Conservation (phyloP, 2,329 filamentous ascomycete species). For the Penicillium crustosum region DNA sequence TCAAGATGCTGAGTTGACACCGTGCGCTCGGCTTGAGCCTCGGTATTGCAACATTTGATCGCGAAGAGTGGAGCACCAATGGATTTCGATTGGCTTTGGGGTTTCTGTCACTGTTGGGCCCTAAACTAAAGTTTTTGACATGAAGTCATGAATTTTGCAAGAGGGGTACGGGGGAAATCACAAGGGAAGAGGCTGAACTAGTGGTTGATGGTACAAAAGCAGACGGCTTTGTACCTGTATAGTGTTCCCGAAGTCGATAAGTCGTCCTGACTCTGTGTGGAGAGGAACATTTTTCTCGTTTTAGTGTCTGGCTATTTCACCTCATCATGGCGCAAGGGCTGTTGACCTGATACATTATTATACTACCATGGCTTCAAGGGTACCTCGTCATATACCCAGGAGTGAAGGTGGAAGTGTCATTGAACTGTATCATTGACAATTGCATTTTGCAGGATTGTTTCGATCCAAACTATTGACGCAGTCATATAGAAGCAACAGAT, state of each 20-base stretch:
- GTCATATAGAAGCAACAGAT: neutral
- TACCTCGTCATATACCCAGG: neutral
- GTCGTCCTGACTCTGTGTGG: neutral
- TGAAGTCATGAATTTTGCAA: neutral
- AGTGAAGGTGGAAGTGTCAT: neutral
- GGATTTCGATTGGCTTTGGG: neutral
- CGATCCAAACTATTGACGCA: neutral
- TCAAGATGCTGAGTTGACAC: neutral
- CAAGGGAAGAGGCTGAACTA: no score
- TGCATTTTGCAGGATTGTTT: neutral
- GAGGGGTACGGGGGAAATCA: neutral
- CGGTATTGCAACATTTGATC: slow-evolving; percentile 7
- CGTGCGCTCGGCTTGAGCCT: neutral
- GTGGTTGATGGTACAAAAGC: no score
- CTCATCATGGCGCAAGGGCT: neutral
- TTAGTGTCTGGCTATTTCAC: neutral
- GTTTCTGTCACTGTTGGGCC: neutral
- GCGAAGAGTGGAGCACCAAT: neutral
- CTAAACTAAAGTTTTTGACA: neutral
- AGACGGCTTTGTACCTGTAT: no score
- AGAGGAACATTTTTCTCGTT: neutral
- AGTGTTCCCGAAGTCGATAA: no score
- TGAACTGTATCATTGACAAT: neutral
- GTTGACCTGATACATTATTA: neutral
- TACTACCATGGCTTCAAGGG: neutral